Conservation (phyloP, 2,329 filamentous ascomycete genomes). For the Pseudogymnoascus sp. region DNA sequence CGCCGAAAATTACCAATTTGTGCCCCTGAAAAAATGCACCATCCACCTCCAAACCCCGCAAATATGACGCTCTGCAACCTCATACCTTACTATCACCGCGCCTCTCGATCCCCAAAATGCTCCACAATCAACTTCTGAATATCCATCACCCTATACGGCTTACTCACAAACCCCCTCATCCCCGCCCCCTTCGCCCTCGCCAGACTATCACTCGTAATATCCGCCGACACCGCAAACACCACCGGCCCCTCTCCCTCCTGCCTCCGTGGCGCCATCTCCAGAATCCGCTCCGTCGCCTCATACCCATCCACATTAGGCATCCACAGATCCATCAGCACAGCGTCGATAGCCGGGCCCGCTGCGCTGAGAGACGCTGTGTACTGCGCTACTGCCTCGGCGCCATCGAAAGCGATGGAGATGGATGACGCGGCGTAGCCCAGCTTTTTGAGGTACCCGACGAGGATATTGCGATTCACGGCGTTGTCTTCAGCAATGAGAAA, state of each 20-base stretch:
- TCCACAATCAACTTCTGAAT: constrained; percentile 42
- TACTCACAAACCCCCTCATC: constrained; percentile 49
- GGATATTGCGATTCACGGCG: constrained; percentile 59
- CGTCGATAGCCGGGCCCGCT: constrained; percentile 40
- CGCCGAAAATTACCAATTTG: not conserved
- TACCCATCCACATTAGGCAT: constrained; percentile 70
- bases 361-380: constrained; percentile 40
- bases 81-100: not conserved
- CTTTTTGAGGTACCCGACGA: constrained; percentile 58
- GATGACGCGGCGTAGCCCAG: constrained; percentile 50
- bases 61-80: too few relatives aligned
- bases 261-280: constrained; percentile 28
- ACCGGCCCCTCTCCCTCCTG: constrained; percentile 30
- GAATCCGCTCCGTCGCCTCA: constrained; percentile 56
- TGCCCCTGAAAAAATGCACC: too few relatives aligned
- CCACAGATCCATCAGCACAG: constrained; percentile 68
- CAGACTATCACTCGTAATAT: constrained; percentile 44
- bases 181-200: constrained; percentile 41
- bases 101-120: constrained; percentile 17
- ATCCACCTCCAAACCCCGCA: not conserved
- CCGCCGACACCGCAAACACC: constrained; percentile 47
- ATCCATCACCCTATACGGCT: constrained; percentile 47
- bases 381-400: constrained; percentile 56
- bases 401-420: constrained; percentile 59
- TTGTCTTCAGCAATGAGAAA: constrained; percentile 68